Evolutionary conservation across 2,329 filamentous ascomycete genomes (phyloP).

Genomic region (Claviceps lovelessii): DNA sequence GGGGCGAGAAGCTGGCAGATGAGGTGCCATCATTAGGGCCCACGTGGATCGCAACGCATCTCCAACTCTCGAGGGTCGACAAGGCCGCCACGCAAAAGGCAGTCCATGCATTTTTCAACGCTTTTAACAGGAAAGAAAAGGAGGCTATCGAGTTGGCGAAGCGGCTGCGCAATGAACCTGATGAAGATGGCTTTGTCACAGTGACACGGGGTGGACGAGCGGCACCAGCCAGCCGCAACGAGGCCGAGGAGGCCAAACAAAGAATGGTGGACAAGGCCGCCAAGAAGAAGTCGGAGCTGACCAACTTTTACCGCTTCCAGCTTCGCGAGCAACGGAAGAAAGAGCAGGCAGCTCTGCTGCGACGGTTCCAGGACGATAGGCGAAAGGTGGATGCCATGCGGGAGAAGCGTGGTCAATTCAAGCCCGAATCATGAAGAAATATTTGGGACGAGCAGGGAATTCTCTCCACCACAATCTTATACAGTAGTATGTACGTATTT

Average conservation of each 20-base stretch:
- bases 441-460: background rate
- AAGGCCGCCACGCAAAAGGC: conserved; percentile 50
- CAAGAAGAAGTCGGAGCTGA: conserved; percentile 47
- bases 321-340: conserved; percentile 64
- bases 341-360: conserved; percentile 52
- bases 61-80: conserved; percentile 56
- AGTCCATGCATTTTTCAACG: conserved; percentile 74
- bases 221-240: conserved; percentile 61
- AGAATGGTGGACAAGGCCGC: conserved; percentile 49
- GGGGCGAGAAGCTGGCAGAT: conserved; percentile 49
- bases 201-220: conserved; percentile 65
- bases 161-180: conserved; percentile 60
- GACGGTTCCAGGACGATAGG: conserved; percentile 62
- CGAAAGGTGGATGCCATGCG: conserved; percentile 58
- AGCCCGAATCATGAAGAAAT: conserved; percentile 29
- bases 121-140: conserved; percentile 60
- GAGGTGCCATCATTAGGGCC: conserved; percentile 44
- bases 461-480: background rate
- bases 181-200: conserved; percentile 91
- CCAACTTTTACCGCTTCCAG: conserved; percentile 78
- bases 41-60: conserved; percentile 48
- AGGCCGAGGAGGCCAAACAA: conserved; percentile 45
- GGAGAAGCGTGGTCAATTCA: conserved; percentile 49
- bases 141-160: conserved; percentile 48
- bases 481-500: background rate